A percentile compares a stretch with the other conserved stretches of the same genome.
phyloP scores from a whole-genome alignment of 176 grass and related monocot genomes.

The Ensete glaucum region DNA sequence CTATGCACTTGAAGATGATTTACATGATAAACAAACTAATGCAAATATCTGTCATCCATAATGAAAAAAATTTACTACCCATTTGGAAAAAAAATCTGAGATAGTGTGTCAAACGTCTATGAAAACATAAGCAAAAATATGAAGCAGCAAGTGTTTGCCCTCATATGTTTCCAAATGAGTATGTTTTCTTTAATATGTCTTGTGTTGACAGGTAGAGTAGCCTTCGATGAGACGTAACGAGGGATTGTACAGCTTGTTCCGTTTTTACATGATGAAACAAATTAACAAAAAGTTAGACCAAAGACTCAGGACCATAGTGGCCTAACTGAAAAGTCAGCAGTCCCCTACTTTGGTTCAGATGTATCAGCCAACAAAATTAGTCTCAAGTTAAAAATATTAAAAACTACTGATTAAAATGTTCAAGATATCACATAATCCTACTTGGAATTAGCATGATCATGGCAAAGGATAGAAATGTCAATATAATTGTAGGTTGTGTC shows the following conservation, averaged over 20 bases:
- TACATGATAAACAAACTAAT: slow-evolving; percentile 1
- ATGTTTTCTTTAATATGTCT: neutral
- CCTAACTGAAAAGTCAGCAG: too few relatives aligned
- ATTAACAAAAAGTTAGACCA: too few relatives aligned
- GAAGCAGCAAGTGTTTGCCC: neutral
- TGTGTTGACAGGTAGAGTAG: neutral
- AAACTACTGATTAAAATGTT: too few relatives aligned
- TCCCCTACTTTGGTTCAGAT: too few relatives aligned
- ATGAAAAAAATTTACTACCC: neutral
- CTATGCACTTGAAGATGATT: neutral
- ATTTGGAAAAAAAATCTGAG: neutral
- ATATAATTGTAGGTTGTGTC: too few relatives aligned
- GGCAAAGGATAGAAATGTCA: too few relatives aligned
- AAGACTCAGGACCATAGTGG: too few relatives aligned
- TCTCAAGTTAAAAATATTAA: too few relatives aligned
- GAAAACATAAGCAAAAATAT: neutral
- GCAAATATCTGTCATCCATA: neutral
- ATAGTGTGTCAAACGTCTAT: too few relatives aligned
- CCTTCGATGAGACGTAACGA: neutral
- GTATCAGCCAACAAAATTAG: too few relatives aligned
- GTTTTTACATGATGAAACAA: neutral
- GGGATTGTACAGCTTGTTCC: neutral
- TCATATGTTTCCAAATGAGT: neutral
- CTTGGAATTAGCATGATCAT: too few relatives aligned
- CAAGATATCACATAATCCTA: too few relatives aligned